Evolutionary conservation across 2,329 filamentous ascomycete genomes (phyloP).

Genomic region (Podosphaera aphanis): DNA sequence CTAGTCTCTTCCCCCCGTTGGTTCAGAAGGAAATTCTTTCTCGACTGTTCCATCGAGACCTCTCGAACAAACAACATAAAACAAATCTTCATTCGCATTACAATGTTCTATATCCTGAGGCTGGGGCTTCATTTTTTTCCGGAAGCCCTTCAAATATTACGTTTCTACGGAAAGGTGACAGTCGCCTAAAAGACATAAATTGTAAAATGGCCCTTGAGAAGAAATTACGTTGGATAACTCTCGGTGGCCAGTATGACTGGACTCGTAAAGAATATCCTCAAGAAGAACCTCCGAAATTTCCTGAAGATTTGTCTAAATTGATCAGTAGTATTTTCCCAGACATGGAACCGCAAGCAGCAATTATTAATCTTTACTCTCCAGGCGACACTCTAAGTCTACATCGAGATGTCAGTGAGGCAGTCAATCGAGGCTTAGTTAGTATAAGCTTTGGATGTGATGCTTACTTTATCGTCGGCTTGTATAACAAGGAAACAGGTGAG

Average conservation of each 20-base stretch:
- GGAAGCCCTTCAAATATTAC: slow-evolving; percentile 26
- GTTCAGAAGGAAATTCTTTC: slow-evolving; percentile 49
- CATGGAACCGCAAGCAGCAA: slow-evolving; percentile 67
- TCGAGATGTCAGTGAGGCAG: slow-evolving; percentile 76
- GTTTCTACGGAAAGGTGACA: slow-evolving; percentile 44
- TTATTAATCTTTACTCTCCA: slow-evolving; percentile 78
- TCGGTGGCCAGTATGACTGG: slow-evolving; percentile 95
- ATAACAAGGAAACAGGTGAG: slow-evolving; percentile 4
- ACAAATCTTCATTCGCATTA: slow-evolving; percentile 86
- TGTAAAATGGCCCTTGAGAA: slow-evolving; percentile 48
- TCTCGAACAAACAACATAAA: slow-evolving; percentile 48
- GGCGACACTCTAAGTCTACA: slow-evolving; percentile 84
- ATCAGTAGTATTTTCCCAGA: slow-evolving; percentile 49
- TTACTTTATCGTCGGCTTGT: slow-evolving; percentile 60
- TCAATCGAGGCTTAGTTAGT: slow-evolving; percentile 55
- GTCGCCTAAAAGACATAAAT: slow-evolving; percentile 50
- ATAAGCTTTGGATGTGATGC: slow-evolving; percentile 78
- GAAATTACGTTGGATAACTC: slow-evolving; percentile 77
- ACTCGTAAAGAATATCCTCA: slow-evolving; percentile 61
- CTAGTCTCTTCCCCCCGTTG: slow-evolving; percentile 43
- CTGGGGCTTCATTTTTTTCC: slow-evolving; percentile 28
- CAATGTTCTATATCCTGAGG: slow-evolving; percentile 34
- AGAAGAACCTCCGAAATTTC: slow-evolving; percentile 46
- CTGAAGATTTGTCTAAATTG: slow-evolving; percentile 44
- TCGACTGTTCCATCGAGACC: slow-evolving; percentile 53